Conservation (phyloP, 345 rosid genomes). For the Rhodamnia argentea region DNA sequence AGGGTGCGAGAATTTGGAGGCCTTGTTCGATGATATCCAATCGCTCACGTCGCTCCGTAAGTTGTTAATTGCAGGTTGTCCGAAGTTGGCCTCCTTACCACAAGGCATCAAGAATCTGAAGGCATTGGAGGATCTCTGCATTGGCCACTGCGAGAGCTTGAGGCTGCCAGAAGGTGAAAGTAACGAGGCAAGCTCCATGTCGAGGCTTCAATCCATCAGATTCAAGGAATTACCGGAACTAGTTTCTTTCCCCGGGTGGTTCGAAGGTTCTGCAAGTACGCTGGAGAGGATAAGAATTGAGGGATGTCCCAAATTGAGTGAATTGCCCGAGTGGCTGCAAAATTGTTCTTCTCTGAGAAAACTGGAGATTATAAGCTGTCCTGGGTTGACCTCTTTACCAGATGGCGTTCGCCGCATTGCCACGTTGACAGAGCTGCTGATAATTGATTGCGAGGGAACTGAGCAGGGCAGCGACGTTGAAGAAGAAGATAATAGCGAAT, state of each 20-base stretch:
- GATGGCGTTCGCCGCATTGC: constrained; percentile 3
- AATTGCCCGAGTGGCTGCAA: constrained; percentile 1
- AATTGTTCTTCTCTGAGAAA: background rate
- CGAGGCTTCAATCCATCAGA: background rate
- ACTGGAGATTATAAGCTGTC: background rate
- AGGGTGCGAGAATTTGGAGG: constrained; percentile 4
- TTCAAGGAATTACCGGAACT: background rate
- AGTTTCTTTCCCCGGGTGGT: constrained; percentile 11
- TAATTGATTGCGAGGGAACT: too few species aligned
- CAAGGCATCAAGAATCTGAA: background rate
- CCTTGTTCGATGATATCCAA: constrained; percentile 1
- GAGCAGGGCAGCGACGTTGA: background rate
- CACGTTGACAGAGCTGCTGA: too few species aligned
- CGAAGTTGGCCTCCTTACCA: constrained; percentile 5
- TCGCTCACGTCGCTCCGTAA: constrained; percentile 2
- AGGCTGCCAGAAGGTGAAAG: background rate
- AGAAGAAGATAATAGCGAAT: background rate
- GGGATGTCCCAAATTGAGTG: constrained; percentile 1
- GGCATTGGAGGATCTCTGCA: background rate
- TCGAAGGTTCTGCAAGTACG: background rate
- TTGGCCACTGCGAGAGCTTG: background rate
- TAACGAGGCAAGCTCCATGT: background rate
- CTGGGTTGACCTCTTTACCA: background rate
- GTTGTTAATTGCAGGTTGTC: background rate
- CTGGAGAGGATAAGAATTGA: background rate